Conservation (phyloP, 2,329 filamentous ascomycete genomes). For the Diplodia scrobiculata region DNA sequence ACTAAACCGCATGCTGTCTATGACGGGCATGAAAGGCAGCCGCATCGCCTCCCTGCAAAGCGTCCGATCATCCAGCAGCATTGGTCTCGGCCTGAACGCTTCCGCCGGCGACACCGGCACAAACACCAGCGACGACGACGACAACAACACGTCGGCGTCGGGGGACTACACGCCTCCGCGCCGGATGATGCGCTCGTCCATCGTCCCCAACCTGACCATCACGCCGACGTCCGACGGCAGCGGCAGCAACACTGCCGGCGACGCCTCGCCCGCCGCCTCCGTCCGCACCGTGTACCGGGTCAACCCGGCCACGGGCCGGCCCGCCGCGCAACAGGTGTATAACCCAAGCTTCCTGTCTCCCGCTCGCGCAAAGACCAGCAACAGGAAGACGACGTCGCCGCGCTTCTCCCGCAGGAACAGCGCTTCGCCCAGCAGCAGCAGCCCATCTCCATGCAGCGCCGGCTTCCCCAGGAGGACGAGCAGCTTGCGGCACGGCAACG, state of each 20-base stretch:
- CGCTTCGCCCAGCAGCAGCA: background rate
- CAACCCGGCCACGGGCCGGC: background rate
- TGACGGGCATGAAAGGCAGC: no score
- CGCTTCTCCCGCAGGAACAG: no score
- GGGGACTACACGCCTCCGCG: background rate
- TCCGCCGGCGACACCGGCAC: background rate
- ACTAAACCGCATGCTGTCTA: no score
- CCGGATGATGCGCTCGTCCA: background rate
- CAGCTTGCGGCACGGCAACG: constrained; percentile 2
- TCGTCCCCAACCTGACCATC: background rate
- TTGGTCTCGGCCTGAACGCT: no score
- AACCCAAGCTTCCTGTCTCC: background rate
- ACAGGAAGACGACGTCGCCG: no score
- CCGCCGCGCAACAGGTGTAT: background rate
- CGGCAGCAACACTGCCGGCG: background rate
- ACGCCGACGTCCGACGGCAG: background rate
- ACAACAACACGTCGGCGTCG: background rate
- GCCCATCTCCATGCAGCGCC: background rate
- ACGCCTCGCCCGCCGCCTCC: constrained; percentile 6
- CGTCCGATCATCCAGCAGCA: no score
- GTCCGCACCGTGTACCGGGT: constrained; percentile 11
- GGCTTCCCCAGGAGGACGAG: background rate
- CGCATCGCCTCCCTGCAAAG: no score
- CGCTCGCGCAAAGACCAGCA: no score
- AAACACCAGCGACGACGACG: no score